Percentiles rank a stretch among this genome's conserved stretches.
These are phyloP conservation scores for Vitis hybrid DNA, from an alignment of 177 flowering plant species.

Conservation along the genomic window DNA sequence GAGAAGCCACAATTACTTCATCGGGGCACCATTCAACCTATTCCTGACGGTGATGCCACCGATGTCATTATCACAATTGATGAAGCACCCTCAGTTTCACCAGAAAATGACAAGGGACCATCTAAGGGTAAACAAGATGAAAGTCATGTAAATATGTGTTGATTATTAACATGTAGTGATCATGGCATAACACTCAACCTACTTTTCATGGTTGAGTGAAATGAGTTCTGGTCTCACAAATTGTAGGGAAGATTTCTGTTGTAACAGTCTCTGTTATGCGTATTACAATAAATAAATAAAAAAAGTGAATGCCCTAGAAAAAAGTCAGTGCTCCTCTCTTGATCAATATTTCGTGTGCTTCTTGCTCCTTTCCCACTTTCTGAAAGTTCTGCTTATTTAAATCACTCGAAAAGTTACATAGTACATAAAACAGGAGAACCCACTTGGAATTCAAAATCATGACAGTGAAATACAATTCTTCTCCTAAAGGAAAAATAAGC, in stretches of 20 bases:
- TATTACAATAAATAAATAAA: not conserved
- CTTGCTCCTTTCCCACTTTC: not conserved
- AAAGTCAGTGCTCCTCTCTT: not conserved
- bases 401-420: too few relatives aligned
- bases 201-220: not conserved
- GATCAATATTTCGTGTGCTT: not conserved
- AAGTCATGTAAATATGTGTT: conserved; percentile 14
- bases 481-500: too few relatives aligned
- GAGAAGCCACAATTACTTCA: conserved; percentile 24
- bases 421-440: too few relatives aligned
- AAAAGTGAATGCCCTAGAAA: not conserved
- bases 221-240: not conserved
- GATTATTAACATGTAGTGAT: not conserved
- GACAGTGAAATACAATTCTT: too few relatives aligned
- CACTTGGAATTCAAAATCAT: too few relatives aligned
- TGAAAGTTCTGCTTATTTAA: too few relatives aligned
- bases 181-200: not conserved
- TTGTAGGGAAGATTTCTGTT: not conserved
- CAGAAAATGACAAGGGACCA: conserved; percentile 7
- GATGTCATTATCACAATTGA: conserved; percentile 22
- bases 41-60: conserved; percentile 11
- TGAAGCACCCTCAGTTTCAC: conserved; percentile 3
- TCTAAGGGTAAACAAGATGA: not conserved
- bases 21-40: conserved; percentile 37
- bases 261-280: not conserved